Base-by-base conservation (phyloP, 345 rosid species). In the Eucalyptus curtisii region DNA sequence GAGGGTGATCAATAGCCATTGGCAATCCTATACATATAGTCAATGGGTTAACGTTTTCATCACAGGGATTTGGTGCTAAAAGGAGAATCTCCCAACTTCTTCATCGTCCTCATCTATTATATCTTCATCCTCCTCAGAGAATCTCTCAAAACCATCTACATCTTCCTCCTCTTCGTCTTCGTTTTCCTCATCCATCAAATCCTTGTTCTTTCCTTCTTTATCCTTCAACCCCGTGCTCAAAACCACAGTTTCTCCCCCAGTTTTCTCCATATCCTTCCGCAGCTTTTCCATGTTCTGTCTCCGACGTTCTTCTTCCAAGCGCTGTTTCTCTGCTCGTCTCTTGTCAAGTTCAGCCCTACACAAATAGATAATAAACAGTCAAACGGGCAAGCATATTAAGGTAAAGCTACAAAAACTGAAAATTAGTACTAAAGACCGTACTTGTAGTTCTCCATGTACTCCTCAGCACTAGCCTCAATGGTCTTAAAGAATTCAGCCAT, bases 381-480 rank as follows among this genome's bases (percentile, higher is more conserved):
- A 50, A 15, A 27, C 6, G 2, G 61, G 61, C 57, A 33, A 47
- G 48, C 40, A 88, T 17, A 68, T 37, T 25, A 30, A 66, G n/a
- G 14, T 50, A 15, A 87, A 85, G 40, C 31, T n/a, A 50, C 8
- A 27, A 30, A 31, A 79, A 87, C 42, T 11, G 64, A 64, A 47
- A 81, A 19, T 49, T 30, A 71, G 68, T 20, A 20, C 2, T 37
- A 76, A 76, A 79, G 61, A 50, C 16, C 49, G 10, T 88, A 90
- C 91, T 90, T 90, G 89, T 90, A 90, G 57, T 45, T 88, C 79
- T 79, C 89, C 91, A 90, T 90, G 82, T 90, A 90, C 88, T 90
- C 89, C 89, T 90, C 91, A 30, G 91, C 88, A 45, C 89, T 90
- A 27, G 86, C 88, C 49, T 90, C 91, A 71, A 88, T 86, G 49